phyloP scores from a whole-genome alignment of 2,329 filamentous ascomycete species.

The Didymellaceae sp. region DNA sequence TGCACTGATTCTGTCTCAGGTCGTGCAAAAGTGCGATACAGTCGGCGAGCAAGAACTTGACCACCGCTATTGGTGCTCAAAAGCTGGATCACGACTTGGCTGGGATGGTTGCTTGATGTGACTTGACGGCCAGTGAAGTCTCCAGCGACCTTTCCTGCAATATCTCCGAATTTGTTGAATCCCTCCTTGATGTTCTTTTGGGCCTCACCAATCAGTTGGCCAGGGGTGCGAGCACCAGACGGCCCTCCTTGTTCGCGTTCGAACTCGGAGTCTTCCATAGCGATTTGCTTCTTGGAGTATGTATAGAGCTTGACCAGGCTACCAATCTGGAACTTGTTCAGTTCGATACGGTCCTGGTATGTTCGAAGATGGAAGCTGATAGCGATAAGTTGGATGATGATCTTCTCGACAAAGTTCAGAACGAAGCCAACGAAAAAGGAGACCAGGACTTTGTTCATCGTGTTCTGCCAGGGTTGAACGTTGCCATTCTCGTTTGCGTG shows the following conservation, averaged over 20 bases:
- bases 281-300: conserved; percentile 69
- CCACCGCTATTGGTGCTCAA: conserved; percentile 74
- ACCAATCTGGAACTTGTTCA: conserved; percentile 89
- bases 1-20: conserved; percentile 77
- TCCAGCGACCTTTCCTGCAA: conserved; percentile 84
- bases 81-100: conserved; percentile 82
- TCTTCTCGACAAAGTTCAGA: conserved; percentile 88
- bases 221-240: conserved; percentile 75
- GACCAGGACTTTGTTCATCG: conserved; percentile 85
- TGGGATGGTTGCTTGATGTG: conserved; percentile 75
- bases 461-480: conserved; percentile 72
- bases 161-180: conserved; percentile 80
- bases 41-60: conserved; percentile 82
- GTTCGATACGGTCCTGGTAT: conserved; percentile 86
- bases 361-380: conserved; percentile 91
- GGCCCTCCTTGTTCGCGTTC: conserved; percentile 59
- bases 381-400: conserved; percentile 92
- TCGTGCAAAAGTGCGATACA: conserved; percentile 85
- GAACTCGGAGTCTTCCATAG: conserved; percentile 77
- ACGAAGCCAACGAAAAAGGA: conserved; percentile 79
- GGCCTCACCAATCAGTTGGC: conserved; percentile 71
- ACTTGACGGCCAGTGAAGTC: conserved; percentile 83
- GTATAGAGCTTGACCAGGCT: conserved; percentile 69
- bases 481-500: conserved; percentile 43
- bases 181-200: conserved; percentile 77